These are phyloP conservation scores for Pisolithus sp. DNA, from an alignment of 768 basidiomycete genomes.

Conservation along the genomic window DNA sequence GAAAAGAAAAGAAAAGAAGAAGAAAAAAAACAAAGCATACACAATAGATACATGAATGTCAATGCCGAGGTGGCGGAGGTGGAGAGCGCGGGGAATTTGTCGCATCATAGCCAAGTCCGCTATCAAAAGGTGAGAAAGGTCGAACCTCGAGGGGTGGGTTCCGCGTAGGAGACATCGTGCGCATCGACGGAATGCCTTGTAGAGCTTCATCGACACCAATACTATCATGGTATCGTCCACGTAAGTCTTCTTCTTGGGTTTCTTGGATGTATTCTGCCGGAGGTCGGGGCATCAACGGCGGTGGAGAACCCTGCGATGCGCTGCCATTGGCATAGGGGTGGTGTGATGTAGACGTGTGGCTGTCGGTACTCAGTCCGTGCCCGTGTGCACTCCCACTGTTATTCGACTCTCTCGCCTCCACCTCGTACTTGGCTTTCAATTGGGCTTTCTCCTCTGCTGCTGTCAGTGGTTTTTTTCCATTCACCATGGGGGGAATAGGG, in stretches of 20 bases:
- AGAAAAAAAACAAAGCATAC: background rate
- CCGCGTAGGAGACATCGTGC: constrained; percentile 10
- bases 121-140: constrained; percentile 45
- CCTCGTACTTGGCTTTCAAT: constrained; percentile 57
- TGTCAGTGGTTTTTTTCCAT: constrained; percentile 37
- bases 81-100: background rate
- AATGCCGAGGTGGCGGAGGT: constrained; percentile 12
- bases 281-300: constrained; percentile 61
- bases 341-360: constrained; percentile 10
- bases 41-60: background rate
- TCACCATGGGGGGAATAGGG: constrained; percentile 21
- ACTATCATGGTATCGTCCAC: constrained; percentile 36
- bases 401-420: constrained; percentile 34
- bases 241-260: constrained; percentile 68
- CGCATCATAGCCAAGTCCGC: constrained; percentile 11
- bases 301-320: constrained; percentile 13
- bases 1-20: background rate
- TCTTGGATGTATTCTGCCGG: constrained; percentile 77
- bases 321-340: constrained; percentile 15
- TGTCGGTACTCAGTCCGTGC: no score
- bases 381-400: background rate
- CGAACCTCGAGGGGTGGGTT: constrained; percentile 29
- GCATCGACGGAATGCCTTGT: constrained; percentile 25
- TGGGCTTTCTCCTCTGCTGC: constrained; percentile 79
- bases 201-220: constrained; percentile 25